Conservation (phyloP, 257 asterid species). For the Solanum raphanifolium region DNA sequence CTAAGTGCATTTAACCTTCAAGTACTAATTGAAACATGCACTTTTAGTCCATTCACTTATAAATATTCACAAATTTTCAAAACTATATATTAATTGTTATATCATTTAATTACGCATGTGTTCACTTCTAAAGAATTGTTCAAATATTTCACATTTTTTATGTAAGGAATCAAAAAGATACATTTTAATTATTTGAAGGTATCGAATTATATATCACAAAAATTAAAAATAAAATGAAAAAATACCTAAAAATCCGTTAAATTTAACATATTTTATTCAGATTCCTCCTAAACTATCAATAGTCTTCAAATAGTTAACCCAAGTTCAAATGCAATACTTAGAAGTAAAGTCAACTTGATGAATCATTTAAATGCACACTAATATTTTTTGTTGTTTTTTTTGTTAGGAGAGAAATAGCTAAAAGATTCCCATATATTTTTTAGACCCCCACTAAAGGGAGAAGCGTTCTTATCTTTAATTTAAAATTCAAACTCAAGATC, state of each 20-base stretch:
- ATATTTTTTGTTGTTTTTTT: too few species aligned
- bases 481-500: background rate
- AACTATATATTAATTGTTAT: background rate
- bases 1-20: background rate
- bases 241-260: too few species aligned
- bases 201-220: background rate
- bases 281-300: too few species aligned
- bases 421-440: too few species aligned
- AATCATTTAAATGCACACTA: background rate
- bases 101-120: background rate
- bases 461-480: background rate
- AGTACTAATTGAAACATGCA: background rate
- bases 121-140: background rate
- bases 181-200: background rate
- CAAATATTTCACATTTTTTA: background rate
- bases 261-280: too few species aligned
- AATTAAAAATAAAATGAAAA: background rate
- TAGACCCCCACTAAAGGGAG: too few species aligned
- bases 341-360: background rate
- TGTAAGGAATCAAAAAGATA: background rate
- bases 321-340: background rate
- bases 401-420: too few species aligned
- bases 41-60: background rate
- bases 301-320: too few species aligned
- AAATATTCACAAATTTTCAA: background rate